phyloP scores from a whole-genome alignment of 108 stramenopile genomes.

The Nitzschia sp. region DNA sequence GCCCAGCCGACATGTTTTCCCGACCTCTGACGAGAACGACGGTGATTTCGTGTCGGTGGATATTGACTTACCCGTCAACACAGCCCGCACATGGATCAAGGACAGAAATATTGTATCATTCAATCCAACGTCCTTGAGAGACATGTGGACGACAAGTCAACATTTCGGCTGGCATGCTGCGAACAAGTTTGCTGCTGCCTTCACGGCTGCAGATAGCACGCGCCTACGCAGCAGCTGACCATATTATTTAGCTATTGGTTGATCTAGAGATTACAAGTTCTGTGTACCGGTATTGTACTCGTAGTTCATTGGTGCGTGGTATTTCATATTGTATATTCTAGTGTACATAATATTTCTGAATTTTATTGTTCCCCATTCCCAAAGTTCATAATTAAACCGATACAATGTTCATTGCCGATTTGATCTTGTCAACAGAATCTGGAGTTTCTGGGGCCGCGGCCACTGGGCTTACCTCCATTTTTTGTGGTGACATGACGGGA shows the following conservation, averaged over 20 bases:
- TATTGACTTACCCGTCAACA: neutral
- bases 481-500: constrained; percentile 11
- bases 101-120: neutral
- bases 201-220: neutral
- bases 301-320: neutral
- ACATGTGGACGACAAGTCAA: constrained; percentile 7
- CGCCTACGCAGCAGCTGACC: neutral
- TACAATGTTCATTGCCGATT: constrained; percentile 22
- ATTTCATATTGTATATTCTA: neutral
- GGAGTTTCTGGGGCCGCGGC: constrained; percentile 1
- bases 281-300: too few relatives aligned
- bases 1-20: neutral
- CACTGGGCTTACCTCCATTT: constrained; percentile 3
- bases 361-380: neutral
- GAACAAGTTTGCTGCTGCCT: constrained; percentile 2
- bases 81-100: neutral
- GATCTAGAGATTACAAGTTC: too few relatives aligned
- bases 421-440: constrained; percentile 12
- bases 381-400: neutral
- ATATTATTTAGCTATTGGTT: too few relatives aligned
- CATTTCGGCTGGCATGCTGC: neutral
- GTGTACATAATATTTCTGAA: neutral
- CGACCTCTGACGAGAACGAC: neutral
- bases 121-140: neutral
- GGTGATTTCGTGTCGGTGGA: neutral